These are phyloP conservation scores for Cytospora leucostoma DNA, from an alignment of 2,329 filamentous ascomycete genomes.

Conservation along the genomic window DNA sequence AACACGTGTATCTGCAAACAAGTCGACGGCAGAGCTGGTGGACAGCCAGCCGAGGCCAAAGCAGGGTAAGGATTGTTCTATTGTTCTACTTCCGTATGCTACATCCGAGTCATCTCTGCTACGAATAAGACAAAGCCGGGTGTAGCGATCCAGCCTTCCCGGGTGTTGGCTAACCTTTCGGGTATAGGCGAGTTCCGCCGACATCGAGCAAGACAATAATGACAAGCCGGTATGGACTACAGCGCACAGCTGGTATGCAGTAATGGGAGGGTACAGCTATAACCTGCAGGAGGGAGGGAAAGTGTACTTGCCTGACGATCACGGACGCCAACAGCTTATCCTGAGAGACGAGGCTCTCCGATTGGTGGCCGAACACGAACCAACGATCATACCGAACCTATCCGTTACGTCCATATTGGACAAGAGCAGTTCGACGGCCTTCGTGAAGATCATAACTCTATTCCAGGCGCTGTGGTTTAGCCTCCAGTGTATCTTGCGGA, in stretches of 20 bases:
- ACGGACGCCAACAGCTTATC: slow-evolving; percentile 9
- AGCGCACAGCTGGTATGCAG: slow-evolving; percentile 21
- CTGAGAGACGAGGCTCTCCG: slow-evolving; percentile 15
- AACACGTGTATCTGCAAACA: slow-evolving; percentile 14
- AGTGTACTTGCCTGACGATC: slow-evolving; percentile 15
- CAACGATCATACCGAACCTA: slow-evolving; percentile 43
- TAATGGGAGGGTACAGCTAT: slow-evolving; percentile 22
- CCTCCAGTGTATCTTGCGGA: slow-evolving; percentile 36
- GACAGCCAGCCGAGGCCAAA: slow-evolving; percentile 1
- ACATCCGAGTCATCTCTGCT: not conserved
- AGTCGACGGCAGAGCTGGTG: slow-evolving; percentile 12
- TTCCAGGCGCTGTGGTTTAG: slow-evolving; percentile 41
- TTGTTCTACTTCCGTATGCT: no score
- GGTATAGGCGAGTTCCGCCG: not conserved
- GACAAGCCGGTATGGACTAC: slow-evolving; percentile 15
- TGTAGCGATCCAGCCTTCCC: not conserved
- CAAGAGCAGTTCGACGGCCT: slow-evolving; percentile 37
- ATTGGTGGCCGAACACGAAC: slow-evolving; percentile 20
- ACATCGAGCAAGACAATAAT: slow-evolving; percentile 3
- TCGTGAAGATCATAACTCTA: slow-evolving; percentile 37
- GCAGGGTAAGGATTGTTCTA: not conserved
- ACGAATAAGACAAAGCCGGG: not conserved
- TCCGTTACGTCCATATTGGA: slow-evolving; percentile 34
- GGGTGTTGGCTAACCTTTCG: not conserved
- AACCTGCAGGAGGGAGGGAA: slow-evolving; percentile 9